Evolutionary conservation across 2,329 filamentous ascomycete genomes (phyloP).

Genomic region (Fusarium euwallaceae): DNA sequence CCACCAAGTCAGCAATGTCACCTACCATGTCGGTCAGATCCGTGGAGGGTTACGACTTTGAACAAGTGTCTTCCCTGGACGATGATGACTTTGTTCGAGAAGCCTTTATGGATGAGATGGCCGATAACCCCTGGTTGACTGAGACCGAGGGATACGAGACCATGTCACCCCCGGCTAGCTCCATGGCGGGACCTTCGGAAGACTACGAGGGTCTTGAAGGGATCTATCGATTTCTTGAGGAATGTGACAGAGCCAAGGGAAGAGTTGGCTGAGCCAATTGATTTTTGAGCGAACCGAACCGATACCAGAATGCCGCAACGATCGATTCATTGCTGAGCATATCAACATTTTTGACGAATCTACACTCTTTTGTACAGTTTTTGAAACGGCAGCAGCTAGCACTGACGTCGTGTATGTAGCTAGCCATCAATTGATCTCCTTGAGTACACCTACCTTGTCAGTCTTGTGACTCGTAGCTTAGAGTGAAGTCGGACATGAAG

Average conservation of each 20-base stretch:
- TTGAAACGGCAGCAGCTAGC: slow-evolving; percentile 34
- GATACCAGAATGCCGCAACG: slow-evolving; percentile 33
- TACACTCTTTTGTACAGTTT: slow-evolving; percentile 43
- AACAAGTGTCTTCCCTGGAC: slow-evolving; percentile 52
- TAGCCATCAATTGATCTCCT: slow-evolving; percentile 41
- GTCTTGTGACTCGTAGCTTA: background rate
- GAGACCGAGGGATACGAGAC: slow-evolving; percentile 63
- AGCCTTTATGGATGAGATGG: slow-evolving; percentile 58
- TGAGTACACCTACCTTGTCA: slow-evolving; percentile 17
- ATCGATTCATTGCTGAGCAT: slow-evolving; percentile 17
- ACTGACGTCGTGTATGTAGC: slow-evolving; percentile 28
- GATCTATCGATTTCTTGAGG: slow-evolving; percentile 70
- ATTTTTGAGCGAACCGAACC: slow-evolving; percentile 32
- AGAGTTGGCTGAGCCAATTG: slow-evolving; percentile 47
- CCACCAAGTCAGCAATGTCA: slow-evolving; percentile 56
- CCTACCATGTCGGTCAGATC: slow-evolving; percentile 64
- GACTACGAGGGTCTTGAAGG: slow-evolving; percentile 69
- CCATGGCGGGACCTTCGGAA: slow-evolving; percentile 59
- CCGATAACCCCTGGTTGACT: slow-evolving; percentile 64
- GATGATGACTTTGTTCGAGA: slow-evolving; percentile 55
- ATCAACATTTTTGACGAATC: slow-evolving; percentile 40
- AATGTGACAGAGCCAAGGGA: slow-evolving; percentile 63
- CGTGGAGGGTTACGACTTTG: slow-evolving; percentile 56
- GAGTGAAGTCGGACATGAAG: background rate
- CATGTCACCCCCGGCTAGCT: slow-evolving; percentile 63